Base-by-base conservation (phyloP, 495 filamentous ascomycete genomes). In the Tuber aestivum region DNA sequence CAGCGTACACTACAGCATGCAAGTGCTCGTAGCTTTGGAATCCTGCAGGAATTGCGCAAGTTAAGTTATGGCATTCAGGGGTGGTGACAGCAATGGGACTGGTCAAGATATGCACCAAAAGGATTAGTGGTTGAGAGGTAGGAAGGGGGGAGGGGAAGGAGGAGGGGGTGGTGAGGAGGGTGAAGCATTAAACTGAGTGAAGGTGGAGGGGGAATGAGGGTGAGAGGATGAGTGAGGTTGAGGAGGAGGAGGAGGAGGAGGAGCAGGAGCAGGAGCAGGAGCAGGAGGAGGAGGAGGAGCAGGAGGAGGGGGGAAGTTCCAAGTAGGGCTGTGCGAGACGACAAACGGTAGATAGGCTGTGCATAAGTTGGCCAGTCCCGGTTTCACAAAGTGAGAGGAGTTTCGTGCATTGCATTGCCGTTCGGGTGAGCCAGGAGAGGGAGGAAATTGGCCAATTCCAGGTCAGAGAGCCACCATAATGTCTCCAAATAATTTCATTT, bases 281-380 rank as follows among this genome's bases (percentile, higher is more conserved):
- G 50, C 0, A n/a, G 50, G 50, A 61, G 50, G 0, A 61, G 70
- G 70, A 37, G 40, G 35, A 77, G 70, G 72, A 42, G 41, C 16
- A 45, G 45, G 45, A 65, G 27, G 56, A 56, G 70, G 77, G 61
- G 61, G 27, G 37, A 77, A 72, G 70, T 79, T 78, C 69, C 56
- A 70, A 72, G 78, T 78, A 79, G 78, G 78, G 78, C 78, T 79
- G 76, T 45, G 61, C 72, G 70, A 79, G 72, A 79, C 78, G 79
- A 69, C 78, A 72, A 71, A 68, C 72, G 41, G 68, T 69, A 74
- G 42, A 32, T 35, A 78, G 12, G 12, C 65, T 76, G 14, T 65
- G 56, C 37, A 40, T 61, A 76, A 72, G 70, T 56, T 40, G 32
- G 8, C 56, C 45, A 71, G 68, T 21, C 73, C 50, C 41, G 74